Evolutionary conservation across 164 flowering plant species (phyloP).

Genomic region (Dillenia turbinata): DNA sequence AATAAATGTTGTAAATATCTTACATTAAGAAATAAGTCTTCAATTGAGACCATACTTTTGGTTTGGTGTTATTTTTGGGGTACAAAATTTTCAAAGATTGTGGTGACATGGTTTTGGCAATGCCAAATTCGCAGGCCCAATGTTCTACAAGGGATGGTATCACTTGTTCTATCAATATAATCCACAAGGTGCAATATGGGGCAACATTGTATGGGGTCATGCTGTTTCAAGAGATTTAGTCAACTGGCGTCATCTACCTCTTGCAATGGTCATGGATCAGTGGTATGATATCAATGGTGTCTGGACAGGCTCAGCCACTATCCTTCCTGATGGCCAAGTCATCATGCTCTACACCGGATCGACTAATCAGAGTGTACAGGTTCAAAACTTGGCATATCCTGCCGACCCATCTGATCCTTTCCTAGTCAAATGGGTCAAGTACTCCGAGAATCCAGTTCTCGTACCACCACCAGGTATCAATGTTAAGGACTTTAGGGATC

Average conservation of each 20-base stretch:
- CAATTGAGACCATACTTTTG: too few relatives aligned
- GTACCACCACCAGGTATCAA: slow-evolving; percentile 63
- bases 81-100: background rate
- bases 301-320: slow-evolving; percentile 93
- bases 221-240: slow-evolving; percentile 76
- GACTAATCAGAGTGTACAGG: slow-evolving; percentile 57
- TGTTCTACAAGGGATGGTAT: slow-evolving; percentile 86
- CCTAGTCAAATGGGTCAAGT: slow-evolving; percentile 71
- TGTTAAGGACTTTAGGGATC: slow-evolving; percentile 67
- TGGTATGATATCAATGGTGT: slow-evolving; percentile 84
- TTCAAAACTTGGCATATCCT: slow-evolving; percentile 72
- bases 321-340: slow-evolving; percentile 57
- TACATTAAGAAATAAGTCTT: too few relatives aligned
- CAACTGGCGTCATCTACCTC: slow-evolving; percentile 76
- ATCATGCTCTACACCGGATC: slow-evolving; percentile 86
- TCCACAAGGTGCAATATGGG: slow-evolving; percentile 80
- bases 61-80: too few relatives aligned
- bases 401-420: slow-evolving; percentile 69
- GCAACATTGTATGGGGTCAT: slow-evolving; percentile 88
- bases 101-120: slow-evolving; percentile 1
- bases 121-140: slow-evolving; percentile 49
- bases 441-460: slow-evolving; percentile 63
- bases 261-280: slow-evolving; percentile 68
- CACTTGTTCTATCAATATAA: slow-evolving; percentile 90
- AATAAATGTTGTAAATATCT: too few relatives aligned